These are phyloP conservation scores for Zygosaccharomyces bailii DNA, from an alignment of 805 yeast genomes.

Conservation along the genomic window DNA sequence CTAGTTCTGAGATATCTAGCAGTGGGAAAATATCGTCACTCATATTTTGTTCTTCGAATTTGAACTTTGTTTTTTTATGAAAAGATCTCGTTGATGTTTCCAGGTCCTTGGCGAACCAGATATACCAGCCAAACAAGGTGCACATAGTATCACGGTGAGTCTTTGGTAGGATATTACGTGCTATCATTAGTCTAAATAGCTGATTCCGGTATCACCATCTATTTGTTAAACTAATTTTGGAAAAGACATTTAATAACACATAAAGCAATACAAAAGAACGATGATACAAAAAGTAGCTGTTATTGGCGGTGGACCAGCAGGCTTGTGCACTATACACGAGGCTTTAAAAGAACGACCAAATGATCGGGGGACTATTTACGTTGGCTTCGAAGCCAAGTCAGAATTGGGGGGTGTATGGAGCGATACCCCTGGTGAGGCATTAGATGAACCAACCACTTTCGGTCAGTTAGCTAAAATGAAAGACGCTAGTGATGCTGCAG, in stretches of 20 bases:
- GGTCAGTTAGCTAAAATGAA: conserved; percentile 11
- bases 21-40: conserved; percentile 56
- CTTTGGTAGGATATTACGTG: no score
- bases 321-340: conserved; percentile 16
- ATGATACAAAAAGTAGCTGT: conserved; percentile 23
- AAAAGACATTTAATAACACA: no score
- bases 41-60: conserved; percentile 13
- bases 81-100: not conserved
- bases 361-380: conserved; percentile 21
- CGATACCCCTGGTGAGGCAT: conserved; percentile 18
- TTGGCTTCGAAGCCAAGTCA: conserved; percentile 44
- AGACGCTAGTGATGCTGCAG: conserved; percentile 10
- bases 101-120: not conserved
- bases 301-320: conserved; percentile 26
- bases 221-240: no score
- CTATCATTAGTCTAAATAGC: no score
- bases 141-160: not conserved
- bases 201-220: no score
- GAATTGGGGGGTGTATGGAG: conserved; percentile 48
- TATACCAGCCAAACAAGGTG: not conserved
- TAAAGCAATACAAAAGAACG: not conserved
- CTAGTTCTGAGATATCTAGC: conserved; percentile 56
- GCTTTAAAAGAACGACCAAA: conserved; percentile 26
- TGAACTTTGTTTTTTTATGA: not conserved
- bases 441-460: conserved; percentile 13